Base-by-base conservation (phyloP, 148 eudicot genomes). In the Heliamphora exappendiculata region DNA sequence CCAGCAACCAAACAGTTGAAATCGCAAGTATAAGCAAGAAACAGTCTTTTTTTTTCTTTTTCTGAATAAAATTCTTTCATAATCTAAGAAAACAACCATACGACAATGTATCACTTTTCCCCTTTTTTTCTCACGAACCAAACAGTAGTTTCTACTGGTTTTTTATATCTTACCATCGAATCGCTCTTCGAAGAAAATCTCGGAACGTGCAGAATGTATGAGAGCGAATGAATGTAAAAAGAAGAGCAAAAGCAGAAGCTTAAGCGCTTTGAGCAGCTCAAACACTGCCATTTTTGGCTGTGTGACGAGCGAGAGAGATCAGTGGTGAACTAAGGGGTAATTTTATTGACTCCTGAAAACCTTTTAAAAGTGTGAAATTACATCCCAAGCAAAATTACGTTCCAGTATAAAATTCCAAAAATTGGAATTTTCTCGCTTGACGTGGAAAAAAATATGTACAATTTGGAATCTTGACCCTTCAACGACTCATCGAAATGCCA, bases 161-260 rank as follows among this genome's bases (percentile, higher is more conserved):
- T 31, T 70, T 29, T 12, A 50, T 16, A 1, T 8, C 5, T 55
- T 86, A 88, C 89, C 90, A 50, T 89, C 89, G 77, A 89, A 89
- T 50, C 70, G 76, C 41, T 89, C 92, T 81, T 89, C 90, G 66
- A 89, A 89, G 78, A 89, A 72, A 45, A 89, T 75, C 62, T 85
- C 87, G 39, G 84, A 83, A 19, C 63, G 66, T 37, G 81, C 50
- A 16, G 84, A 79, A 24, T 39, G 8, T 0, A 37, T 57, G 55
- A 74, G 69, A 57, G 7, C 60, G 53, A 39, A 70, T 36, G 69
- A 80, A 13, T 33, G 76, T 7, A 75, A 54, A 66, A 71, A 11
- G 26, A 59, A 6, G 42, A 79, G 44, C 4, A 83, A 33, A 41
- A 81, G 74, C 75, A 80, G 73, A 59, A 82, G 47, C 31, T 77